These are phyloP conservation scores for Blastomyces silverae DNA, from an alignment of 2,329 filamentous ascomycete species.

Conservation along the genomic window DNA sequence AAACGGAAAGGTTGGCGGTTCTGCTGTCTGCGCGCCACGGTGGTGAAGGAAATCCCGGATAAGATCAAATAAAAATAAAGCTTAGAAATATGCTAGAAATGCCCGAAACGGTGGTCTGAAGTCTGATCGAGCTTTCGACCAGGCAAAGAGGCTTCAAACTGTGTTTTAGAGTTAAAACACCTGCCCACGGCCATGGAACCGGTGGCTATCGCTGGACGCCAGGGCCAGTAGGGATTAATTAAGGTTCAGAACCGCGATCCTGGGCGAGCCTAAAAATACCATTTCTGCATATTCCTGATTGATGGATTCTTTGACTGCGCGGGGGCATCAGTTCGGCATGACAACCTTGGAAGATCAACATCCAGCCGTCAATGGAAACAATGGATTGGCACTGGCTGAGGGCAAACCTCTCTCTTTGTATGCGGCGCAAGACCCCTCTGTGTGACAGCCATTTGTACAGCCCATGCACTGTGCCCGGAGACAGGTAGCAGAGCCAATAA, in stretches of 20 bases:
- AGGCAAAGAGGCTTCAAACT: not conserved
- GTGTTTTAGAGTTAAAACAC: not conserved
- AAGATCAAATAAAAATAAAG: not conserved
- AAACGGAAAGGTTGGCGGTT: not conserved
- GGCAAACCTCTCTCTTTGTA: not conserved
- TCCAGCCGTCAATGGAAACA: not conserved
- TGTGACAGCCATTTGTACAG: not conserved
- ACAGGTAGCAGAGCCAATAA: not conserved
- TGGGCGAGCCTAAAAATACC: too few relatives aligned
- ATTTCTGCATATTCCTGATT: too few relatives aligned
- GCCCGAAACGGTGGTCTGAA: not conserved
- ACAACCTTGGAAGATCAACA: not conserved
- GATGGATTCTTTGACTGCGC: too few relatives aligned
- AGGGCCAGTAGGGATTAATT: not conserved
- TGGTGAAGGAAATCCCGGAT: not conserved
- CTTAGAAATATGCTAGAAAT: conserved; percentile 5
- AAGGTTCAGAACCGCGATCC: not conserved
- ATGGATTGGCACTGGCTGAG: not conserved
- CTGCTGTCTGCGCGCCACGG: not conserved
- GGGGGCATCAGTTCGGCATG: too few relatives aligned
- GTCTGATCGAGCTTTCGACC: not conserved
- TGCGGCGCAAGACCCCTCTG: not conserved
- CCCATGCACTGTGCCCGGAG: not conserved
- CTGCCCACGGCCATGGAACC: not conserved
- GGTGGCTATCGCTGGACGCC: not conserved